Percentiles rank a stretch among this genome's conserved stretches.
These are phyloP conservation scores for Saccharomyces eubayanus DNA, from an alignment of 805 yeast species.

Conservation along the genomic window DNA sequence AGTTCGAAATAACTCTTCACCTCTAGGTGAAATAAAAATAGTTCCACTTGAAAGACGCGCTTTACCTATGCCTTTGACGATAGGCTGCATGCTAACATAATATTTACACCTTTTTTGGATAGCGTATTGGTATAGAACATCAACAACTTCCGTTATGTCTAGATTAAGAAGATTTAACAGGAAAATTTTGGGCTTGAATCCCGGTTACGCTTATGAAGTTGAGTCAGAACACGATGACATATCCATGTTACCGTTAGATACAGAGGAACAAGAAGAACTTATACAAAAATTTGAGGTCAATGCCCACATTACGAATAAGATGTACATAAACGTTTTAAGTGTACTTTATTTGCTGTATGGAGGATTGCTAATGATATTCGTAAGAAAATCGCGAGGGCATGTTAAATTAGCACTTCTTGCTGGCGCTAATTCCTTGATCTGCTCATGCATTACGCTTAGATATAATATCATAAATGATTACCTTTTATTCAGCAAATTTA, in stretches of 20 bases:
- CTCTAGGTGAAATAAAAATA: neutral
- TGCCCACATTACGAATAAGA: constrained; percentile 14
- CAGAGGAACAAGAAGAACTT: constrained; percentile 28
- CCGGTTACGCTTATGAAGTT: constrained; percentile 1
- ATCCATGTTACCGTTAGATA: constrained; percentile 20
- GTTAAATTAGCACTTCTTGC: constrained; percentile 9
- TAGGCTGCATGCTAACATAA: neutral
- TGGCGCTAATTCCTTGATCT: constrained; percentile 20
- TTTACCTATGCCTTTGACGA: neutral
- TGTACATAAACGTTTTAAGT: constrained; percentile 14
- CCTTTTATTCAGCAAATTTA: constrained; percentile 8
- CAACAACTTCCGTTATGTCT: constrained; percentile 12
- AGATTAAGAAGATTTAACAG: constrained; percentile 18
- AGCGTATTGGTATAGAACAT: neutral
- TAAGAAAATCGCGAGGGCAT: constrained; percentile 10
- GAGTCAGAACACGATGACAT: constrained; percentile 10
- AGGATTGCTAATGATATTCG: constrained; percentile 18
- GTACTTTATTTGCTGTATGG: constrained; percentile 17
- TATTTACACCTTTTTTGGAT: neutral
- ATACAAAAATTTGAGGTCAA: constrained; percentile 20
- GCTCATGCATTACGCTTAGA: constrained; percentile 21
- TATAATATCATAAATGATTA: constrained; percentile 21
- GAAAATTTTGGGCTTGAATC: constrained; percentile 4
- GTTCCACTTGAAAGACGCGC: neutral
- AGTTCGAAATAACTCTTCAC: neutral